A percentile compares a stretch with the other conserved stretches of the same genome.
These are phyloP conservation scores for Dendrocalamus sinicus DNA, from an alignment of 176 grass and related monocot species.

Conservation along the genomic window DNA sequence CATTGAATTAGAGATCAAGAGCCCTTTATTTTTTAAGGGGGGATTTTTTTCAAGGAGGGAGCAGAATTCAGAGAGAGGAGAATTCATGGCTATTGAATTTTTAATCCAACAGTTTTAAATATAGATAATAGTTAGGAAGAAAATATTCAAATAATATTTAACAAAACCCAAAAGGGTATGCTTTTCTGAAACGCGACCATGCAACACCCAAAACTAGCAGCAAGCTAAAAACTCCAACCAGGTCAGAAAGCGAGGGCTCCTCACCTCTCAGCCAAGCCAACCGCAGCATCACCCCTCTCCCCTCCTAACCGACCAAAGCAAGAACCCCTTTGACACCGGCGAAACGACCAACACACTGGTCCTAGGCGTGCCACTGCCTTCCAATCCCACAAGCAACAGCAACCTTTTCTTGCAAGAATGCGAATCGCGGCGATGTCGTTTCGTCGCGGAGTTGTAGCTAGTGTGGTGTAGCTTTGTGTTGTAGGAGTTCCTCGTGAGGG, in stretches of 20 bases:
- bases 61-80: no score
- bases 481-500: neutral
- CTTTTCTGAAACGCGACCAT: neutral
- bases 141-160: no score
- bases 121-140: no score
- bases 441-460: neutral
- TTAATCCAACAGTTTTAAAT: no score
- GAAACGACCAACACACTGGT: neutral
- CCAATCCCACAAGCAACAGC: neutral
- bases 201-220: neutral
- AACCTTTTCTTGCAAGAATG: neutral
- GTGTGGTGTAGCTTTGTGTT: neutral
- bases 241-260: slow-evolving; percentile 7
- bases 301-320: neutral
- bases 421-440: neutral
- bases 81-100: no score
- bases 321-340: neutral
- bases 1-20: no score
- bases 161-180: neutral
- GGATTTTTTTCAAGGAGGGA: no score
- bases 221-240: neutral
- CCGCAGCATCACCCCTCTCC: neutral
- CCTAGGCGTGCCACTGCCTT: neutral
- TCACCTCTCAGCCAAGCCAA: slow-evolving; percentile 31
- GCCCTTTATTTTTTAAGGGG: no score